Evolutionary conservation across 768 basidiomycete species (phyloP), one percentile per base, ranked within the genome.

Genomic region (Pulveroboletus sp.): DNA sequence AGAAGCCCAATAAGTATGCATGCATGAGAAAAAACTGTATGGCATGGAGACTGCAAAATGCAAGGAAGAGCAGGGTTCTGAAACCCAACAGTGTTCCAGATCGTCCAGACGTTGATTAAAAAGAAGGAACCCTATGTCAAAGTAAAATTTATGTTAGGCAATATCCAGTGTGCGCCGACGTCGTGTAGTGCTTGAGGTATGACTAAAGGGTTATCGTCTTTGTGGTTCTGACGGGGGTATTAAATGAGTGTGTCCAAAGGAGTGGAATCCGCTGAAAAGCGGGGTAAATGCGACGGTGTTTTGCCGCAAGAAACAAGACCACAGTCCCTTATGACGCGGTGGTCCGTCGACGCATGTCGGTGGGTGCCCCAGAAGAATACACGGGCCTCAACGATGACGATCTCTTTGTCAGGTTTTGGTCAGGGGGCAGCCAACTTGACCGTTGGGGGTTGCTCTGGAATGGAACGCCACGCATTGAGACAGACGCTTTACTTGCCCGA

Each of bases 191-290:
- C 32, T 47, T 52, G 47, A 49, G 29, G 52, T 49, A 53, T 57
- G 60, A 48, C 17, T 54, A 47, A 49, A 52, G n/a, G 47, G 45
- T 43, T 50, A 36, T 52, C 41, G 50, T 52, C 45, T 23, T 48
- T 52, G 56, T 51, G 34, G 23, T 50, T 64, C 53, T 51, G 49
- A 42, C 8, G 44, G 45, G 55, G 64, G 60, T 66, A 69, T 69
- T 52, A 53, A 59, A 56, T 53, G 60, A 60, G 45, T 51, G 60
- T 56, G 49, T 53, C 47, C 40, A 8, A 55, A 50, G 40, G 65
- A 62, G 42, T 47, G 62, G 29, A 23, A 46, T 47, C 43, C 42
- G 51, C 50, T 41, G 50, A 24, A 40, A n/a, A 42, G 35, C 37
- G 37, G 45, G 51, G 55, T 32, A 50, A 29, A 56, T 57, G 49